A percentile compares a stretch with the other conserved stretches of the same genome.
These are phyloP conservation scores for Rhodotorula toruloides DNA, from an alignment of 768 basidiomycete genomes.

Conservation along the genomic window DNA sequence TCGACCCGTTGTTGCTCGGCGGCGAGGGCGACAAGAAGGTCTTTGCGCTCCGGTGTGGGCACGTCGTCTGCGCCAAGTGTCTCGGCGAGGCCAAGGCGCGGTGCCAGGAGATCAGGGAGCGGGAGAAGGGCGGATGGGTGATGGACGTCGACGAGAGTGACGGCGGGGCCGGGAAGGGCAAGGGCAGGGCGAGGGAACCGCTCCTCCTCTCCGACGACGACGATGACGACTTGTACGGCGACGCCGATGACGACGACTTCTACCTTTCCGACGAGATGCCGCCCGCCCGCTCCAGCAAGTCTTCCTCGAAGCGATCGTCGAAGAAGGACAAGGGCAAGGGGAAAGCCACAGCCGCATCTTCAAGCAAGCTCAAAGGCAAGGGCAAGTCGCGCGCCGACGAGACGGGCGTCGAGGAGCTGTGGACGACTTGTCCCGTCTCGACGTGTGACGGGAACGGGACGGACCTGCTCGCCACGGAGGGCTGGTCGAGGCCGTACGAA, in stretches of 20 bases:
- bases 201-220: not conserved
- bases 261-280: not conserved
- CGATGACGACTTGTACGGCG: not conserved
- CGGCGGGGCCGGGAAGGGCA: not conserved
- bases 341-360: not conserved
- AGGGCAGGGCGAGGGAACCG: not conserved
- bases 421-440: slow-evolving; percentile 30
- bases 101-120: not conserved
- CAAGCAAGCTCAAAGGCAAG: slow-evolving; percentile 14
- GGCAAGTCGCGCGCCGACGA: slow-evolving; percentile 7
- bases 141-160: not conserved
- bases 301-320: not conserved
- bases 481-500: slow-evolving; percentile 18
- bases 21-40: slow-evolving; percentile 5
- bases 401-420: slow-evolving; percentile 28
- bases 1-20: slow-evolving; percentile 16
- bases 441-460: slow-evolving; percentile 8
- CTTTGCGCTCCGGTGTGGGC: slow-evolving; percentile 23
- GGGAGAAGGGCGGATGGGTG: slow-evolving; percentile 6
- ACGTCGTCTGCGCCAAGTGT: slow-evolving; percentile 33
- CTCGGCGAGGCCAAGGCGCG: slow-evolving; percentile 13
- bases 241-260: not conserved
- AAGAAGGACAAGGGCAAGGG: slow-evolving; percentile 13
- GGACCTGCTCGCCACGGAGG: slow-evolving; percentile 18
- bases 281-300: not conserved